Base-by-base conservation (phyloP, 2,329 filamentous ascomycete species). In the Teratosphaeriaceae sp. region DNA sequence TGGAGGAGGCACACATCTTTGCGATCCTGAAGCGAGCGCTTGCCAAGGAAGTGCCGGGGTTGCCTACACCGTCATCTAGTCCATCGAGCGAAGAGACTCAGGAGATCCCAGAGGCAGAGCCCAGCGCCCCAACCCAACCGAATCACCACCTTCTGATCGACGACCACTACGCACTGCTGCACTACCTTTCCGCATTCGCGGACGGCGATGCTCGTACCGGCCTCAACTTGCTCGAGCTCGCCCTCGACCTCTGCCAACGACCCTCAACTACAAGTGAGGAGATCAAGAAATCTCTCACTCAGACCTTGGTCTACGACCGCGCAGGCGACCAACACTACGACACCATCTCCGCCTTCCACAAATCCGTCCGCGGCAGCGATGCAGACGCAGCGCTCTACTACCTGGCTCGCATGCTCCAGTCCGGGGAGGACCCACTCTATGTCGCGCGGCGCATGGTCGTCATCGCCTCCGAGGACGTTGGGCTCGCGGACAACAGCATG, bases 321-420 rank as follows among this genome's bases (percentile, higher is more conserved):
- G 86, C 85, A 0, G 90, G 92, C 40, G 92, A 98, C 65, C 88
- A 95, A 62, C 92, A 97, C 67, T 98, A 97, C 69, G 90, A 98
- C 61, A 92, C 86, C 41, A 97, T 98, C 58, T 94, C 87, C 1
- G 92, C 92, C 22, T 92, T 97, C 56, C 92, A 97, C 74, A 98
- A 98, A 59, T 88, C 88, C 2, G 82, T 97, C 8, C 84, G 92
- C 35, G 92, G 92, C 30, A 84, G 80, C 43, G 83, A 96, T 58
- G 66, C 90, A 0, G 85, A 97, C 63, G 92, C 90, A 0, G 78
- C 90, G 0, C 75, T 98, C 1, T 98, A 97, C 69, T 98, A 97
- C 63, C 79, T 98, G 1, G 87, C 86, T 0, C 83, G 92, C 26
- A 98, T 98, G 92, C 78, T 98, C 4, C 85, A 94, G 58, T 92